phyloP scores from a whole-genome alignment of 805 yeast species.

The Clavispora phyllophila region DNA sequence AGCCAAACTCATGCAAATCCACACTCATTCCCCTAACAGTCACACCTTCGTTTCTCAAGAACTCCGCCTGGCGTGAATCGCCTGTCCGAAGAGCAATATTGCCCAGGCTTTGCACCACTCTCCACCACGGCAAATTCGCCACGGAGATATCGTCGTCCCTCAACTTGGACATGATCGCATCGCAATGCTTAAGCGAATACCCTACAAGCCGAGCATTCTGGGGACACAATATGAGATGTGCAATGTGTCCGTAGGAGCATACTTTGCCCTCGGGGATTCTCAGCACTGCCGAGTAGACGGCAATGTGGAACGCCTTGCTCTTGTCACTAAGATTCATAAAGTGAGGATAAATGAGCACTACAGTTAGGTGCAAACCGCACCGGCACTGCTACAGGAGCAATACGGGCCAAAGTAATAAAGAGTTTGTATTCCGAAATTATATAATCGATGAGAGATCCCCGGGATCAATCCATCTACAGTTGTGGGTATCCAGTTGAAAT shows the following conservation, averaged over 20 bases:
- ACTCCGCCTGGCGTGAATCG: slow-evolving; percentile 42
- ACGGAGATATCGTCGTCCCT: slow-evolving; percentile 17
- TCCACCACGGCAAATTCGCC: slow-evolving; percentile 71
- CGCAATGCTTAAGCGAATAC: slow-evolving; percentile 50
- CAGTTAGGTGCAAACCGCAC: not conserved
- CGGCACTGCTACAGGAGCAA: too few species aligned
- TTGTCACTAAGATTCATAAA: slow-evolving; percentile 30
- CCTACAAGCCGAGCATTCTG: slow-evolving; percentile 74
- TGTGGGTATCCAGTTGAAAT: not conserved
- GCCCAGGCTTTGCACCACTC: slow-evolving; percentile 65
- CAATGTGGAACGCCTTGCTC: slow-evolving; percentile 51
- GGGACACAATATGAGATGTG: slow-evolving; percentile 57
- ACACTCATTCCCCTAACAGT: slow-evolving; percentile 29
- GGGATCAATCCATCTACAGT: not conserved
- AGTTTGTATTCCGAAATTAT: not conserved
- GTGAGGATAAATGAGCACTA: too few species aligned
- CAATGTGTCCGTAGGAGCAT: slow-evolving; percentile 70
- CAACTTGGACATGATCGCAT: slow-evolving; percentile 19
- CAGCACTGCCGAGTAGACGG: slow-evolving; percentile 51
- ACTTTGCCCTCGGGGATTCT: slow-evolving; percentile 60
- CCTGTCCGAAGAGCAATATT: slow-evolving; percentile 50
- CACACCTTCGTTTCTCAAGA: slow-evolving; percentile 46
- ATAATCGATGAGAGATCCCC: not conserved
- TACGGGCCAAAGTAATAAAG: not conserved
- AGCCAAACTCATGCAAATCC: slow-evolving; percentile 48